Percentiles rank a stretch among this genome's conserved stretches.
phyloP scores from a whole-genome alignment of 2,329 filamentous ascomycete genomes.

The Colletotrichum brevisporum region DNA sequence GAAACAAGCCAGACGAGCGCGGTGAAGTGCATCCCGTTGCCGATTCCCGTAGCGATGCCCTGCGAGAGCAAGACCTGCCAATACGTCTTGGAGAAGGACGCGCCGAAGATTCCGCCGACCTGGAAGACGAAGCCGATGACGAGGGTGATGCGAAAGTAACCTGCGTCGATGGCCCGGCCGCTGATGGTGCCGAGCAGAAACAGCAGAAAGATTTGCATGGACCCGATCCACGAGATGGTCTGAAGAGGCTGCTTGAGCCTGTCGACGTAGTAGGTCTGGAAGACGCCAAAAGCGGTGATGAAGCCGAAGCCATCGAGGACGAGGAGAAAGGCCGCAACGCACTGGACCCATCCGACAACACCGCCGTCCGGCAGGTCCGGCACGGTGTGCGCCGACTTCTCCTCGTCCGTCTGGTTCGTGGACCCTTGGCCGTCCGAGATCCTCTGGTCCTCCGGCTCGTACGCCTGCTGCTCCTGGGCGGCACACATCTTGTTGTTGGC shows the following conservation, averaged over 20 bases:
- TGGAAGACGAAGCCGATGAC: constrained; percentile 54
- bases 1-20: constrained; percentile 70
- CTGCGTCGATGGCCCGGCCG: constrained; percentile 60
- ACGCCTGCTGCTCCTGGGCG: constrained; percentile 1
- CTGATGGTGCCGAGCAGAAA: constrained; percentile 59
- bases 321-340: constrained; percentile 56
- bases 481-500: constrained; percentile 14
- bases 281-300: constrained; percentile 61
- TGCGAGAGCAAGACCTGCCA: constrained; percentile 66
- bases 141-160: constrained; percentile 57
- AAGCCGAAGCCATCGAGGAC: constrained; percentile 61
- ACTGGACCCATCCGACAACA: constrained; percentile 53
- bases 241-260: constrained; percentile 50
- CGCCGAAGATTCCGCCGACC: constrained; percentile 60
- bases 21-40: constrained; percentile 68
- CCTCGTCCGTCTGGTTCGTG: constrained; percentile 9
- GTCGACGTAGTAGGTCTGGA: constrained; percentile 58
- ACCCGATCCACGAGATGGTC: constrained; percentile 62
- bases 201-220: constrained; percentile 60
- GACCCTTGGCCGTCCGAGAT: constrained; percentile 3
- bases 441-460: not conserved
- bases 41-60: constrained; percentile 66
- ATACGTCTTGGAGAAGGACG: constrained; percentile 58
- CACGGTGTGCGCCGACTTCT: constrained; percentile 3
- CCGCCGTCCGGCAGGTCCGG: constrained; percentile 32